Evolutionary conservation across 2,329 filamentous ascomycete species (phyloP).

Genomic region (Trichocomaceae sp.): DNA sequence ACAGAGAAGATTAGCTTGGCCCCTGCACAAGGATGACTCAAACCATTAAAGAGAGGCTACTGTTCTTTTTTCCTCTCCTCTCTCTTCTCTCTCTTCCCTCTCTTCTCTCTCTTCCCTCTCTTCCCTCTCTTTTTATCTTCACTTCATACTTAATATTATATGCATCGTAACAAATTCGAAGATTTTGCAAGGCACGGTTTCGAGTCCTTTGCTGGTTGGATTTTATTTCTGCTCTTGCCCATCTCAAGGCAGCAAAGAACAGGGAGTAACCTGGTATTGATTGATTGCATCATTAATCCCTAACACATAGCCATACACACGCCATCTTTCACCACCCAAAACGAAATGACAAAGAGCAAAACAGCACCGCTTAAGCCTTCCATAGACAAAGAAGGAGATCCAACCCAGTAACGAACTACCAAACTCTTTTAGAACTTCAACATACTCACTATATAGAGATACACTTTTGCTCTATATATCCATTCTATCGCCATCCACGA

Average conservation of each 20-base stretch:
- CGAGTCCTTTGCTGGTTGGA: too few relatives aligned
- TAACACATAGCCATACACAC: conserved; percentile 1
- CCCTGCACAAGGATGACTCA: conserved; percentile 84
- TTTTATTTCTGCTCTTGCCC: too few relatives aligned
- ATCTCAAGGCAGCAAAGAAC: not conserved
- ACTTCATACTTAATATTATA: too few relatives aligned
- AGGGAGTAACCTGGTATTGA: not conserved
- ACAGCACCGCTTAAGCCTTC: conserved; percentile 10
- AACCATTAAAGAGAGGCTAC: conserved; percentile 73
- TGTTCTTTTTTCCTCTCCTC: conserved; percentile 50
- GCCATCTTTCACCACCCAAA: conserved; percentile 7
- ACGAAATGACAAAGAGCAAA: not conserved
- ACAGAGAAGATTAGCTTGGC: conserved; percentile 79
- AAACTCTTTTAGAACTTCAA: not conserved
- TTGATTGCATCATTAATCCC: not conserved
- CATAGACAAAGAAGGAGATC: conserved; percentile 5
- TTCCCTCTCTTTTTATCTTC: too few relatives aligned
- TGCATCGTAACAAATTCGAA: too few relatives aligned
- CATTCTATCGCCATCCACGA: conserved; percentile 58
- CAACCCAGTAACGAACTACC: not conserved
- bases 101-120: too few relatives aligned
- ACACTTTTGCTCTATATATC: conserved; percentile 28
- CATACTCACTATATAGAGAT: not conserved
- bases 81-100: too few relatives aligned
- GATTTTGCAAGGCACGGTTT: too few relatives aligned